Evolutionary conservation across 2,329 filamentous ascomycete genomes (phyloP).

Genomic region (Penicillium sp.): DNA sequence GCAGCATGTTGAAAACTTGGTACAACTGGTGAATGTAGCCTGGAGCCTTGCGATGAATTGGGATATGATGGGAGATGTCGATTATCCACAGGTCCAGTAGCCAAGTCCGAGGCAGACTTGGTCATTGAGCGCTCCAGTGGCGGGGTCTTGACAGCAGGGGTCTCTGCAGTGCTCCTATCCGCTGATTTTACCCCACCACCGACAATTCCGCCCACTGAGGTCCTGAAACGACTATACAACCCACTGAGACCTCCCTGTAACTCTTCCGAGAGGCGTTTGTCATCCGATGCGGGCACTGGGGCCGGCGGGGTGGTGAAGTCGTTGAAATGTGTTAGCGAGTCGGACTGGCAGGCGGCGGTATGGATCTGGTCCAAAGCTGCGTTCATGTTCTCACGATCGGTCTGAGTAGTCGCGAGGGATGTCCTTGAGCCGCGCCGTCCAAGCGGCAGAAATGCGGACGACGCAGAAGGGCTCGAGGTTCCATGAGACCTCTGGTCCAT

Average conservation of each 20-base stretch:
- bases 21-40: constrained; percentile 37
- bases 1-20: constrained; percentile 29
- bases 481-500: constrained; percentile 41
- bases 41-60: constrained; percentile 37
- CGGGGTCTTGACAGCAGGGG: constrained; percentile 25
- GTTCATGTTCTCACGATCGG: constrained; percentile 72
- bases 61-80: constrained; percentile 22
- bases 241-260: constrained; percentile 84
- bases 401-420: constrained; percentile 50
- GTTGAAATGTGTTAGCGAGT: constrained; percentile 86
- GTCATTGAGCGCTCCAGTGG: constrained; percentile 25
- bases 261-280: constrained; percentile 68
- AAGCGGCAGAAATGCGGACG: constrained; percentile 45
- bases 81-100: constrained; percentile 20
- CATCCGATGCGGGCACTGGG: constrained; percentile 62
- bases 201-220: constrained; percentile 68
- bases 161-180: constrained; percentile 28
- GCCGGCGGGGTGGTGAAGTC: constrained; percentile 71
- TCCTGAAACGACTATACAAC: constrained; percentile 79
- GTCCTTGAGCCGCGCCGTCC: constrained; percentile 48
- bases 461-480: constrained; percentile 44
- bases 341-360: constrained; percentile 79
- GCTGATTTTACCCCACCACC: constrained; percentile 33
- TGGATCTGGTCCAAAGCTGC: constrained; percentile 85
- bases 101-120: constrained; percentile 26